phyloP scores from a whole-genome alignment of 2,329 filamentous ascomycete genomes.

The Simplicillium sp. region DNA sequence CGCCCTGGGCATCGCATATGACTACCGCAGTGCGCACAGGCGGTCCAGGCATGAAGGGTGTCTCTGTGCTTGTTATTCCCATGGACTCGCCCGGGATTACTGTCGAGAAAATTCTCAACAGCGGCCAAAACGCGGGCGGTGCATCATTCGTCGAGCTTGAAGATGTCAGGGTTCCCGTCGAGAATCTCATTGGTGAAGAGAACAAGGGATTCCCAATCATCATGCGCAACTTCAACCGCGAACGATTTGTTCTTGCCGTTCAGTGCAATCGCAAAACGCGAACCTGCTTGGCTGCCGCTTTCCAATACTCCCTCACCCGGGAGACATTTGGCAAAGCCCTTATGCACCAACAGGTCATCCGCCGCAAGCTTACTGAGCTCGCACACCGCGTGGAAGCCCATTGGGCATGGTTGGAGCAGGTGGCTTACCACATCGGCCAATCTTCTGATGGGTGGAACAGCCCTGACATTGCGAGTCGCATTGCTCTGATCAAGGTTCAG shows the following conservation, averaged over 20 bases:
- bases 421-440: constrained; percentile 41
- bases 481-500: constrained; percentile 33
- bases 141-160: constrained; percentile 47
- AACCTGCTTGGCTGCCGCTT: constrained; percentile 42
- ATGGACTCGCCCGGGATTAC: constrained; percentile 38
- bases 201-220: constrained; percentile 47
- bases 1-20: constrained; percentile 49
- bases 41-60: constrained; percentile 38
- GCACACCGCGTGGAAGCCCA: constrained; percentile 51
- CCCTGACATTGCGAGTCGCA: constrained; percentile 20
- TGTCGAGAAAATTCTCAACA: constrained; percentile 49
- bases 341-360: constrained; percentile 48
- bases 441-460: constrained; percentile 15
- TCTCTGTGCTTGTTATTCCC: constrained; percentile 50
- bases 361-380: constrained; percentile 49
- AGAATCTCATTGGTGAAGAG: constrained; percentile 43
- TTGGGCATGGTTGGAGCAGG: constrained; percentile 52
- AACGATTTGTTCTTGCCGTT: constrained; percentile 48
- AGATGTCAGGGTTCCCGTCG: constrained; percentile 41
- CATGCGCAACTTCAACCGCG: constrained; percentile 51
- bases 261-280: constrained; percentile 48
- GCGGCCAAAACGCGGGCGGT: constrained; percentile 57
- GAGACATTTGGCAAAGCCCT: constrained; percentile 51
- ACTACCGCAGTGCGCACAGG: constrained; percentile 54
- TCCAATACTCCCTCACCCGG: constrained; percentile 38